These are phyloP conservation scores for Apiotrichum gamsii DNA, from an alignment of 1,284 basidiomycete genomes.

Conservation along the genomic window DNA sequence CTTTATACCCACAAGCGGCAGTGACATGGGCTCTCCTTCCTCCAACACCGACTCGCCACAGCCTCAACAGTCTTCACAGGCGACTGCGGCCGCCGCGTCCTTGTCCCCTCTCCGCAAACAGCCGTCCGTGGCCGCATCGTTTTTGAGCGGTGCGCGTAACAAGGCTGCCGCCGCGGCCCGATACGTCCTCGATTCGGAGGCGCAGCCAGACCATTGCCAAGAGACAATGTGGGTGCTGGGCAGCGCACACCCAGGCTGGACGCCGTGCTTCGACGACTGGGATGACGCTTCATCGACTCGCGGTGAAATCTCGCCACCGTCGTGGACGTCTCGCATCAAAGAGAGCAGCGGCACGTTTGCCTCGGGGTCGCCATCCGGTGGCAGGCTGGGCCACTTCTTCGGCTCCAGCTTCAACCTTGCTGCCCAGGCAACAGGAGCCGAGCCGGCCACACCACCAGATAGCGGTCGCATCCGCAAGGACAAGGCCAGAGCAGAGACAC, in stretches of 20 bases:
- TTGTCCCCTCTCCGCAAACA: constrained; percentile 36
- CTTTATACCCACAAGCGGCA: constrained; percentile 26
- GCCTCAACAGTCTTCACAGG: background rate
- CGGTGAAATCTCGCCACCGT: constrained; percentile 3
- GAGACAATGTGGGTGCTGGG: constrained; percentile 81
- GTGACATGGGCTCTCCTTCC: constrained; percentile 6
- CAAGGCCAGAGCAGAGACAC: constrained; percentile 28
- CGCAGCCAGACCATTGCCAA: constrained; percentile 64
- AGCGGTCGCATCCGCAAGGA: constrained; percentile 19
- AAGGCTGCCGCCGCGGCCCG: constrained; percentile 54
- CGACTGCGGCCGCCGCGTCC: constrained; percentile 4
- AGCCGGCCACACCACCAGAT: constrained; percentile 5
- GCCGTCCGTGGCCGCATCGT: constrained; percentile 34
- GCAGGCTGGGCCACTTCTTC: constrained; percentile 40
- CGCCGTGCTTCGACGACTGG: constrained; percentile 18
- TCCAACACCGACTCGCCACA: constrained; percentile 8
- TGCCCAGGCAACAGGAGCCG: constrained; percentile 3
- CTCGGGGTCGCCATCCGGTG: constrained; percentile 11
- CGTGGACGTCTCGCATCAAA: constrained; percentile 8
- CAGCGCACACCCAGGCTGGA: constrained; percentile 58
- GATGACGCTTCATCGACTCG: background rate
- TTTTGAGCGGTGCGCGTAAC: constrained; percentile 43
- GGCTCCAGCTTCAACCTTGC: constrained; percentile 20
- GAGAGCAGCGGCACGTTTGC: constrained; percentile 5
- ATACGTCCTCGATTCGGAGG: constrained; percentile 73